phyloP scores from a whole-genome alignment of 768 basidiomycete species.

The Serpula lacrymans region DNA sequence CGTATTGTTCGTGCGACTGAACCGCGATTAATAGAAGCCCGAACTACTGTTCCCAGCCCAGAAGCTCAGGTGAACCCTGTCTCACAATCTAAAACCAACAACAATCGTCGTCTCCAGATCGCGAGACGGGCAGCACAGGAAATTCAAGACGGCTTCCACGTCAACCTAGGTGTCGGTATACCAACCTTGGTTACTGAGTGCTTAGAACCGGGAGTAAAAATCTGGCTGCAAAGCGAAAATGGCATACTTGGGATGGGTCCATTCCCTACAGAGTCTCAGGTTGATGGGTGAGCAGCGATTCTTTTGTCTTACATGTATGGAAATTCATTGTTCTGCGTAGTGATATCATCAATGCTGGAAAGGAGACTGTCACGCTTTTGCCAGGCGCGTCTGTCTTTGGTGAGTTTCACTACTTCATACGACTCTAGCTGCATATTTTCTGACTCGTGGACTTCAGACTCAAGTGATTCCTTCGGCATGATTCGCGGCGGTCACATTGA shows the following conservation, averaged over 20 bases:
- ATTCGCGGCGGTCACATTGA: slow-evolving; percentile 93
- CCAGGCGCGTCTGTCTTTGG: slow-evolving; percentile 87
- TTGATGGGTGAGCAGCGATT: slow-evolving; percentile 74
- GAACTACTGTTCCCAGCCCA: slow-evolving; percentile 52
- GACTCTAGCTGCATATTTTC: not conserved
- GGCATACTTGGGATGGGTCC: slow-evolving; percentile 82
- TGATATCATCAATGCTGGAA: slow-evolving; percentile 84
- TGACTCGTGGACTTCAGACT: slow-evolving; percentile 44
- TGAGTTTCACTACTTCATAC: slow-evolving; percentile 26
- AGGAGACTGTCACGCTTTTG: slow-evolving; percentile 85
- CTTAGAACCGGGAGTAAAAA: slow-evolving; percentile 60
- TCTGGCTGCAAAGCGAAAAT: slow-evolving; percentile 85
- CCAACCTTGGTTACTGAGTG: slow-evolving; percentile 79
- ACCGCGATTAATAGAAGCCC: slow-evolving; percentile 70
- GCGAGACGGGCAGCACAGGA: slow-evolving; percentile 81
- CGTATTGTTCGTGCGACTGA: slow-evolving; percentile 73
- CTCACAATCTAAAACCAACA: slow-evolving; percentile 49
- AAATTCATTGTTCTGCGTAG: slow-evolving; percentile 28
- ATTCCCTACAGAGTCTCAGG: slow-evolving; percentile 67
- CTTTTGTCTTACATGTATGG: not conserved
- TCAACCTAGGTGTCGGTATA: slow-evolving; percentile 83
- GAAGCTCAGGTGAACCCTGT: slow-evolving; percentile 22
- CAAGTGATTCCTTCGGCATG: slow-evolving; percentile 89
- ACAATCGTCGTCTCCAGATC: slow-evolving; percentile 58
- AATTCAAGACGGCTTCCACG: slow-evolving; percentile 76